Conservation (phyloP, 2,329 filamentous ascomycete genomes). For the Grosmannia penicillata region DNA sequence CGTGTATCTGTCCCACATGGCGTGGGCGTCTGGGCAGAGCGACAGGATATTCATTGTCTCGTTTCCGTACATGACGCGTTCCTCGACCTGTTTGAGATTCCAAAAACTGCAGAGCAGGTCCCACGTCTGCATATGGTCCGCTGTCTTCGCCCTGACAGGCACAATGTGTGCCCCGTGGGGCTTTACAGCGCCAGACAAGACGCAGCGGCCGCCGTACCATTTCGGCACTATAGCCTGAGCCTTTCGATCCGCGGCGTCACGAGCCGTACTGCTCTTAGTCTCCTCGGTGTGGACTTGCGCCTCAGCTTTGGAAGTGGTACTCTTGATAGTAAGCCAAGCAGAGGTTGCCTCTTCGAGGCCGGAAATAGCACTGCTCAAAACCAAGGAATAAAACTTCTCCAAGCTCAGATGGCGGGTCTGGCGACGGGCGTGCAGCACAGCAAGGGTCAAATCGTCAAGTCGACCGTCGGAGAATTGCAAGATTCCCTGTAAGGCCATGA, state of each 20-base stretch:
- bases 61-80: neutral
- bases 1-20: neutral
- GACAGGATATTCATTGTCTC: conserved; percentile 1
- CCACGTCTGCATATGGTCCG: neutral
- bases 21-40: neutral
- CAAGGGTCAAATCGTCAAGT: neutral
- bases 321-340: neutral
- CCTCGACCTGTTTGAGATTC: neutral
- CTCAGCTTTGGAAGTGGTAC: neutral
- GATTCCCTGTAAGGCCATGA: neutral
- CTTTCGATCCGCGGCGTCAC: neutral
- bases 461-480: neutral
- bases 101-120: neutral
- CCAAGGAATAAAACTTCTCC: neutral
- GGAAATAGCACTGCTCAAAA: neutral
- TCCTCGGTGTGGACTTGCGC: neutral
- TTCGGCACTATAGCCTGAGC: neutral
- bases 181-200: neutral
- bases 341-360: neutral
- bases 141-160: neutral
- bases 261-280: neutral
- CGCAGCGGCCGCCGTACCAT: neutral
- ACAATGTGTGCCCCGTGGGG: neutral
- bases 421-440: neutral
- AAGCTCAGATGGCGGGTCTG: neutral